Evolutionary conservation across 2,329 filamentous ascomycete genomes (phyloP).

Genomic region (Orbilia javanica): DNA sequence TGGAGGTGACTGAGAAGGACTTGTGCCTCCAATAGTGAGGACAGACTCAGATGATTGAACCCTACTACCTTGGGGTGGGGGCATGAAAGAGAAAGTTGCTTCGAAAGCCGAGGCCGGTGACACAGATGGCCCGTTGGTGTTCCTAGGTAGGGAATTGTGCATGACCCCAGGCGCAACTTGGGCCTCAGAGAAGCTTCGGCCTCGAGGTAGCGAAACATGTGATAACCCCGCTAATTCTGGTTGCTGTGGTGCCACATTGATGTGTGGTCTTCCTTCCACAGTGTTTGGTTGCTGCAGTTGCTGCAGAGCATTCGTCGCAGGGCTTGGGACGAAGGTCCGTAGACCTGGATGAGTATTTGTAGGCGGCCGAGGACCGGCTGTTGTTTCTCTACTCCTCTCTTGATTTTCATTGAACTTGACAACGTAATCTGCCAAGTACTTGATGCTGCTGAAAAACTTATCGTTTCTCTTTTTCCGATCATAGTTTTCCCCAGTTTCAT

Average conservation of each 20-base stretch:
- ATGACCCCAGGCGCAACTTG: conserved; percentile 13
- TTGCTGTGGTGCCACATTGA: conserved; percentile 36
- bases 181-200: conserved; percentile 35
- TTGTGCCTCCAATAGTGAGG: conserved; percentile 31
- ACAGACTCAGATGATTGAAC: conserved; percentile 52
- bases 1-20: conserved; percentile 38
- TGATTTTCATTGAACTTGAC: conserved; percentile 50
- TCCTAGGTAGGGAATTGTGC: not conserved
- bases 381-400: conserved; percentile 42
- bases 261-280: not conserved
- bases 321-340: conserved; percentile 6
- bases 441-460: conserved; percentile 51
- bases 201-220: conserved; percentile 42
- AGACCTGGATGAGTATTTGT: conserved; percentile 27
- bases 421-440: conserved; percentile 47
- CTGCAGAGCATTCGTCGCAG: conserved; percentile 25
- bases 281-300: not conserved
- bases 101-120: conserved; percentile 47
- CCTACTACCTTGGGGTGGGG: conserved; percentile 42
- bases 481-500: conserved; percentile 41
- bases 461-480: conserved; percentile 54
- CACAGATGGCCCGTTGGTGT: conserved; percentile 27
- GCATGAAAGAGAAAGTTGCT: conserved; percentile 49
- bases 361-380: conserved; percentile 7
- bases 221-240: conserved; percentile 40